Evolutionary conservation across 1,139 yeast species (phyloP), one percentile per base, ranked within the genome.

Genomic region (Geotrichum bryndzae): DNA sequence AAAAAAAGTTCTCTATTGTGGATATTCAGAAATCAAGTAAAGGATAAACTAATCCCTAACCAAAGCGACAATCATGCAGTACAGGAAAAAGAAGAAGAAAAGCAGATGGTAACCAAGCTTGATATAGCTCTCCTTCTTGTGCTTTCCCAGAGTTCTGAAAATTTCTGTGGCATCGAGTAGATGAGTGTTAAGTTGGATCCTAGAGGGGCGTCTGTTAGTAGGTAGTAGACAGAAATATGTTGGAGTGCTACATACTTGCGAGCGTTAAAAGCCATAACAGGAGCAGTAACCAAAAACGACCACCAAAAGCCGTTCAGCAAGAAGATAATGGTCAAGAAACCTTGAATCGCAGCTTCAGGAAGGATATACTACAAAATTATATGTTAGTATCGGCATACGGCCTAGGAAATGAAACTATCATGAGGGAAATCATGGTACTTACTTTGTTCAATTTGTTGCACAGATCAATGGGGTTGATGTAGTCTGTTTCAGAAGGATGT

Each of bases 131-230:
- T 91, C 98, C 76, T 87, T 88, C 84, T 95, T 94, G 79, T 94
- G 96, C 73, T 87, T 89, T 68, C 90, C 84, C 72, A 95, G 82
- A 57, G 98, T 92, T 80, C 98, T 86, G 79, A 94, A 94, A 72
- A 94, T 95, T 78, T 94, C 99, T 57, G 99, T 94, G 64, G 99
- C 99, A 77, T 94, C 99, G 75, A 95, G 84, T 67, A 90, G 79
- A 75, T 94, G 94, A 75, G 87, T 88, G 65, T 74, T 75, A 65
- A 70, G 69, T 61, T 69, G 68, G 52, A 71, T 59, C 53, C 58
- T 55, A 55, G n/a, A 41, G n/a, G 38, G 53, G 18, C 48, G 35
- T 7, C 1, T 18, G 23, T 51, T 51, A 51, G 53, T 27, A 51
- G 35, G 8, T 7, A 22, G 11, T 41, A 41, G 22, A 41, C 51